These are phyloP conservation scores for Metschnikowia cubensis DNA, from an alignment of 805 yeast species.

Conservation along the genomic window DNA sequence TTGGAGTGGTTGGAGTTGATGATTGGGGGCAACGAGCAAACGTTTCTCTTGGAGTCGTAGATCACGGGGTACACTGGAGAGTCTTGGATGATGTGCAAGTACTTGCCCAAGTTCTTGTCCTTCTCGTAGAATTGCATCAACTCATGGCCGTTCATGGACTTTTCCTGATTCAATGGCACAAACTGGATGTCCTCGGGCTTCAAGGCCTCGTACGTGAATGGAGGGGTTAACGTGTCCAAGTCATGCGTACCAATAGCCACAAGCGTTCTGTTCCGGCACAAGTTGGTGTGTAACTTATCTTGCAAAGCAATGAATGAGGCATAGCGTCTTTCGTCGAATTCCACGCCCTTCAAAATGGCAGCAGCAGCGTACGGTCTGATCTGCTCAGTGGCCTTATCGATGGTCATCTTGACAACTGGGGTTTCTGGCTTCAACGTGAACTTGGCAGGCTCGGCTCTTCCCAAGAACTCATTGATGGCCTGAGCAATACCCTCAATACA, in stretches of 20 bases:
- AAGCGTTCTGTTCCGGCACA: constrained; percentile 94
- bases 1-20: constrained; percentile 91
- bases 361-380: constrained; percentile 93
- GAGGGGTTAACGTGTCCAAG: constrained; percentile 70
- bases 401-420: constrained; percentile 61
- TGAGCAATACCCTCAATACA: constrained; percentile 98
- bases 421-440: constrained; percentile 59
- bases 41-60: constrained; percentile 67
- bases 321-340: constrained; percentile 78
- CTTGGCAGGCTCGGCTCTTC: constrained; percentile 59
- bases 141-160: constrained; percentile 67
- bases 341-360: constrained; percentile 83
- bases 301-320: constrained; percentile 94
- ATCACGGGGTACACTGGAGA: constrained; percentile 90
- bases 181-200: constrained; percentile 73
- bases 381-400: constrained; percentile 67
- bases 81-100: constrained; percentile 80
- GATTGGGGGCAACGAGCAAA: constrained; percentile 94
- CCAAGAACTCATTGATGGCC: constrained; percentile 87
- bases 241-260: constrained; percentile 99
- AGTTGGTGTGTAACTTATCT: constrained; percentile 90
- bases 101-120: constrained; percentile 87
- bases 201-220: constrained; percentile 84
- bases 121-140: constrained; percentile 86
- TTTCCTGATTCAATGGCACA: constrained; percentile 68